Conservation (phyloP, 2,329 filamentous ascomycete species). For the Cucurbitaria berberidis region DNA sequence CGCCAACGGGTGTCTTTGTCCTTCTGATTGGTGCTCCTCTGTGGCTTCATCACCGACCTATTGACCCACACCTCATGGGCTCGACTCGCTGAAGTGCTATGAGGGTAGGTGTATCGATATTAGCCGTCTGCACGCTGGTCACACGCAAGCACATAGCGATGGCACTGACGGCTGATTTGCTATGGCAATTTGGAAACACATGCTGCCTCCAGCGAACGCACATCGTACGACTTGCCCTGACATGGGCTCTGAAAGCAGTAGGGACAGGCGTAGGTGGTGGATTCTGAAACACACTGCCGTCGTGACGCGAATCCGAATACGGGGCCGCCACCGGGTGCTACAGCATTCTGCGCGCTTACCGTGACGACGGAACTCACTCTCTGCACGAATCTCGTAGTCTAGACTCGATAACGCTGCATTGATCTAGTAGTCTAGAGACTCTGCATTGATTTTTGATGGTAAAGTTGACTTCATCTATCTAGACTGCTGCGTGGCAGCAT, state of each 20-base stretch:
- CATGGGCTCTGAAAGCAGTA: neutral
- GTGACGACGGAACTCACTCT: too few species aligned
- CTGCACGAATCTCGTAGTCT: too few species aligned
- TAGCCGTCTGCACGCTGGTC: slow-evolving; percentile 18
- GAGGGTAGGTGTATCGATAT: neutral
- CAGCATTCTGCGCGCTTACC: too few species aligned
- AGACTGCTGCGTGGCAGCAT: too few species aligned
- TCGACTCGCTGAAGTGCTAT: neutral
- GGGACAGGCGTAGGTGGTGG: neutral
- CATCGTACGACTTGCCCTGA: slow-evolving; percentile 26
- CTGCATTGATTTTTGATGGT: too few species aligned
- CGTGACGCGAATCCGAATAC: slow-evolving; percentile 12
- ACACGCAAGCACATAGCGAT: slow-evolving; percentile 8
- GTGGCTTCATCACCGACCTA: too few species aligned
- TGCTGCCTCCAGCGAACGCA: neutral
- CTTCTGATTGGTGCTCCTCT: too few species aligned
- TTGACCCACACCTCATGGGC: neutral
- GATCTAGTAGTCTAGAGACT: too few species aligned
- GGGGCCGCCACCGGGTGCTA: too few species aligned
- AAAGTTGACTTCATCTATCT: too few species aligned
- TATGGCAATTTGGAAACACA: slow-evolving; percentile 27
- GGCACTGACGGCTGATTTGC: slow-evolving; percentile 28
- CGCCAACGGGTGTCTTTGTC: too few species aligned
- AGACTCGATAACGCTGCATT: too few species aligned
- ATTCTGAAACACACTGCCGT: slow-evolving; percentile 20